Conservation (phyloP, 768 basidiomycete species). For the Clavulina sp. region DNA sequence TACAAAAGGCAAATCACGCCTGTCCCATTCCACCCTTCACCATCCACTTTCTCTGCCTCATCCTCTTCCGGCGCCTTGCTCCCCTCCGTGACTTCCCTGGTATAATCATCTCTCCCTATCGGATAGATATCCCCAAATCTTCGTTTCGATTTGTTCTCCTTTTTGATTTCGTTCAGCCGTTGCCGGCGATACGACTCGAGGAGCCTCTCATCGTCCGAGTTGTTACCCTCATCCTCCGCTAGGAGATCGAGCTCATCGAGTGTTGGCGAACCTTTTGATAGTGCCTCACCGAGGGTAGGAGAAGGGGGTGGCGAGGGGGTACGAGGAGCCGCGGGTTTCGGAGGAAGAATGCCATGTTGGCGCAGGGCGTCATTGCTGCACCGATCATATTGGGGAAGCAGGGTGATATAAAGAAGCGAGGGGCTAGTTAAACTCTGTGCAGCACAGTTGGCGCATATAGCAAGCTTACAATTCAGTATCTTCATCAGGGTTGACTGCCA, state of each 20-base stretch:
- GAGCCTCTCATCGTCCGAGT: constrained; percentile 59
- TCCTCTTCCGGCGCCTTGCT: constrained; percentile 47
- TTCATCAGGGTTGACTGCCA: constrained; percentile 49
- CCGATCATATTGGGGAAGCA: constrained; percentile 7
- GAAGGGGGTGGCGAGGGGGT: constrained; percentile 71
- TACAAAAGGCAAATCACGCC: constrained; percentile 90
- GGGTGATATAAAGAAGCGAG: background rate
- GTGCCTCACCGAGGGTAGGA: constrained; percentile 46
- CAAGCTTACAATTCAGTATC: constrained; percentile 80
- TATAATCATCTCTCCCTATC: constrained; percentile 86
- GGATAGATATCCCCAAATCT: constrained; percentile 71
- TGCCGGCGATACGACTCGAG: constrained; percentile 49
- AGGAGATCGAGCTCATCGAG: constrained; percentile 44
- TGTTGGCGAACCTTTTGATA: constrained; percentile 39
- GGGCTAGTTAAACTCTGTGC: constrained; percentile 15
- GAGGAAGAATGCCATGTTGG: constrained; percentile 80
- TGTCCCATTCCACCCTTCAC: constrained; percentile 45
- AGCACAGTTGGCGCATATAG: background rate
- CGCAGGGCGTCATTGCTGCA: constrained; percentile 82
- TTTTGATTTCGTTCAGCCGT: constrained; percentile 44
- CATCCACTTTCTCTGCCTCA: constrained; percentile 30
- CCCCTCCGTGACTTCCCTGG: constrained; percentile 85
- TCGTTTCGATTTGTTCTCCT: constrained; percentile 38
- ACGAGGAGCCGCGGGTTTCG: constrained; percentile 44
- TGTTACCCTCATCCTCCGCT: constrained; percentile 52